These are phyloP conservation scores for Penicillium taxi DNA, from an alignment of 495 filamentous ascomycete species.

Conservation along the genomic window DNA sequence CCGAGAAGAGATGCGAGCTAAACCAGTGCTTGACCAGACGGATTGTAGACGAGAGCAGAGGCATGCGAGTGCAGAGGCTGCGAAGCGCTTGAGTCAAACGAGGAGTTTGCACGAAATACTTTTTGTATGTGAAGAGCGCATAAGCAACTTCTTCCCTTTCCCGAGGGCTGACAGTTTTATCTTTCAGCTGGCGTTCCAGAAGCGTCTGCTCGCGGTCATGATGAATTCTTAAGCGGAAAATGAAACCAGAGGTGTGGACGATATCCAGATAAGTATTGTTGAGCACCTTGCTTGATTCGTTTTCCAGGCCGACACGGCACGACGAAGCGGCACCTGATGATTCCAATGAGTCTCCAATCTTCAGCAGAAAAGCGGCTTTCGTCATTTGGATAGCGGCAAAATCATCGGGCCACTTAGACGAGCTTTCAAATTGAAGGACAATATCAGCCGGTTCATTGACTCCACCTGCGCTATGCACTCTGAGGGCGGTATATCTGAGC, in stretches of 20 bases:
- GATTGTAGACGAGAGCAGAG: slow-evolving; percentile 72
- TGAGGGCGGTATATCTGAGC: slow-evolving; percentile 64
- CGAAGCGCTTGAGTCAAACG: slow-evolving; percentile 73
- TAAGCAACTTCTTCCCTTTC: slow-evolving; percentile 57
- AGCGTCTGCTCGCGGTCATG: slow-evolving; percentile 79
- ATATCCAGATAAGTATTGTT: slow-evolving; percentile 85
- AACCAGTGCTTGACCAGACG: slow-evolving; percentile 92
- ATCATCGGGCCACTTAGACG: slow-evolving; percentile 88
- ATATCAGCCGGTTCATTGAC: slow-evolving; percentile 50
- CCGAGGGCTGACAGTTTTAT: slow-evolving; percentile 53
- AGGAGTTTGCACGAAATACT: slow-evolving; percentile 61
- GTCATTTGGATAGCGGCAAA: slow-evolving; percentile 83
- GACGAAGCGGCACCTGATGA: slow-evolving; percentile 41
- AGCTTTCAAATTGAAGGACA: slow-evolving; percentile 86
- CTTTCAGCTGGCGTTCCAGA: slow-evolving; percentile 68
- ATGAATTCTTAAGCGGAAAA: slow-evolving; percentile 50
- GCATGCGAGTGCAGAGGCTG: slow-evolving; percentile 71
- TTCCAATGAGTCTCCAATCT: slow-evolving; percentile 64
- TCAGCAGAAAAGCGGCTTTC: slow-evolving; percentile 84
- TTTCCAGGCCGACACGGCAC: slow-evolving; percentile 73
- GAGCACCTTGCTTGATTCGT: slow-evolving; percentile 51
- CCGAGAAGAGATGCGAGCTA: slow-evolving; percentile 65
- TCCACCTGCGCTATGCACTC: slow-evolving; percentile 25
- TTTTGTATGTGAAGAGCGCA: slow-evolving; percentile 62
- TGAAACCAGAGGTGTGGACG: slow-evolving; percentile 55